phyloP scores from a whole-genome alignment of 495 filamentous ascomycete species.

The Aspergillus nanangensis region DNA sequence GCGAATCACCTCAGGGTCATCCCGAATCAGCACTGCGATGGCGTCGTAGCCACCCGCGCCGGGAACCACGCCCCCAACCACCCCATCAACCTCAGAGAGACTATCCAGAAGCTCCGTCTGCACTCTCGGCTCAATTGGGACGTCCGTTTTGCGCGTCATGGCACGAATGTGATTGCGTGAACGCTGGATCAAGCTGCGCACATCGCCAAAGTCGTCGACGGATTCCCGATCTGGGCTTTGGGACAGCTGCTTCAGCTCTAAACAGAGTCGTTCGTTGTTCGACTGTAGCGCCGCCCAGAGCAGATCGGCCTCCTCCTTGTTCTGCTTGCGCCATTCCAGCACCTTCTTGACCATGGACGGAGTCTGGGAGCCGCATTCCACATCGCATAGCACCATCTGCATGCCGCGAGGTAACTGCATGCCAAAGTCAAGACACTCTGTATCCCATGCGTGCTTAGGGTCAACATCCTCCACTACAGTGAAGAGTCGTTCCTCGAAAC shows the following conservation, averaged over 20 bases:
- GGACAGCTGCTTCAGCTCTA: constrained; percentile 48
- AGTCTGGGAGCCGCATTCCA: constrained; percentile 89
- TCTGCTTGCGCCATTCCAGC: constrained; percentile 70
- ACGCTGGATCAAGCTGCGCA: constrained; percentile 39
- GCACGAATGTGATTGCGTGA: constrained; percentile 61
- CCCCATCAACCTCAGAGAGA: constrained; percentile 65
- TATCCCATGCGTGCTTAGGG: constrained; percentile 64
- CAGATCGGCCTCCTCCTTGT: constrained; percentile 58
- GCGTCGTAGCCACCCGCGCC: constrained; percentile 96
- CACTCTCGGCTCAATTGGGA: constrained; percentile 86
- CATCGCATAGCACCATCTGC: constrained; percentile 86
- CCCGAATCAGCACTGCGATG: constrained; percentile 70
- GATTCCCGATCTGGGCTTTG: constrained; percentile 27
- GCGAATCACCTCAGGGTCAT: constrained; percentile 63
- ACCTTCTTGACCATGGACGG: constrained; percentile 94
- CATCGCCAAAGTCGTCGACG: constrained; percentile 27
- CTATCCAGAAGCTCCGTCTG: constrained; percentile 84
- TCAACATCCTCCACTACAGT: constrained; percentile 58
- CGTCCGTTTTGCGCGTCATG: constrained; percentile 69
- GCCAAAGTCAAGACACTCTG: constrained; percentile 58
- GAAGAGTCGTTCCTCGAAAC: constrained; percentile 63
- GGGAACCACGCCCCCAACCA: constrained; percentile 87
- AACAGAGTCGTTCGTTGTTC: constrained; percentile 67
- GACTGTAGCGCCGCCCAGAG: constrained; percentile 72
- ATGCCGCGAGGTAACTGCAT: constrained; percentile 62